These are phyloP conservation scores for Mycena amicta DNA, from an alignment of 768 basidiomycete species.

Conservation along the genomic window DNA sequence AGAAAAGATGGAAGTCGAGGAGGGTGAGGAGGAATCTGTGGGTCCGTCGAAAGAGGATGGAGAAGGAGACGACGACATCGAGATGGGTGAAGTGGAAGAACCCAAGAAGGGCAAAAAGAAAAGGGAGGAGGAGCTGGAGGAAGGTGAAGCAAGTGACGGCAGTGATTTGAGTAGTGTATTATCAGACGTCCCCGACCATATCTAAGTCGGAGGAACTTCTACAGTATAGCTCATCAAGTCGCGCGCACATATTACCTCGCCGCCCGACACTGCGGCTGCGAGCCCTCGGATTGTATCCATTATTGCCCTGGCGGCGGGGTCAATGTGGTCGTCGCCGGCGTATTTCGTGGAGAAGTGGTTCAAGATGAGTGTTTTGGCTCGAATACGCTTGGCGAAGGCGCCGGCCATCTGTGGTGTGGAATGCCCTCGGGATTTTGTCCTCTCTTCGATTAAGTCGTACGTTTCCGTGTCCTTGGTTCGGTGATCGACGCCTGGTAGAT, in stretches of 20 bases:
- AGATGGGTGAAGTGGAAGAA: slow-evolving; percentile 91
- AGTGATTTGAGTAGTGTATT: slow-evolving; percentile 19
- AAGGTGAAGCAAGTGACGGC: slow-evolving; percentile 80
- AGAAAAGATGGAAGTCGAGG: slow-evolving; percentile 43
- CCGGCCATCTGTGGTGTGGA: slow-evolving; percentile 93
- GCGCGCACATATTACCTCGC: slow-evolving; percentile 68
- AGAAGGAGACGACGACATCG: slow-evolving; percentile 69
- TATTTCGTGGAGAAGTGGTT: slow-evolving; percentile 90
- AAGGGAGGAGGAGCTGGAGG: slow-evolving; percentile 74
- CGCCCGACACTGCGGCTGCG: slow-evolving; percentile 48
- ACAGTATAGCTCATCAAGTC: slow-evolving; percentile 77
- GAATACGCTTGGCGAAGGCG: slow-evolving; percentile 67
- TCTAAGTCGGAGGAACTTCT: slow-evolving; percentile 28
- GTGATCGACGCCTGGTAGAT: slow-evolving; percentile 66
- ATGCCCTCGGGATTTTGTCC: slow-evolving; percentile 78
- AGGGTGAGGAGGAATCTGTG: slow-evolving; percentile 40
- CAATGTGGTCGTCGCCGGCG: slow-evolving; percentile 60
- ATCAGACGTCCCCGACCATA: slow-evolving; percentile 16
- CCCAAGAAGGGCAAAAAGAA: slow-evolving; percentile 61
- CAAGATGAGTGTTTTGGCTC: slow-evolving; percentile 64
- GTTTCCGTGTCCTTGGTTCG: slow-evolving; percentile 64
- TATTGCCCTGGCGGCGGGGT: slow-evolving; percentile 48
- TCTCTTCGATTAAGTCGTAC: slow-evolving; percentile 58
- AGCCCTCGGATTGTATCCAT: slow-evolving; percentile 67
- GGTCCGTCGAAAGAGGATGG: slow-evolving; percentile 40